Evolutionary conservation across 2,329 filamentous ascomycete genomes (phyloP), one percentile per base, ranked within the genome.

Genomic region (Thelonectria rubi): DNA sequence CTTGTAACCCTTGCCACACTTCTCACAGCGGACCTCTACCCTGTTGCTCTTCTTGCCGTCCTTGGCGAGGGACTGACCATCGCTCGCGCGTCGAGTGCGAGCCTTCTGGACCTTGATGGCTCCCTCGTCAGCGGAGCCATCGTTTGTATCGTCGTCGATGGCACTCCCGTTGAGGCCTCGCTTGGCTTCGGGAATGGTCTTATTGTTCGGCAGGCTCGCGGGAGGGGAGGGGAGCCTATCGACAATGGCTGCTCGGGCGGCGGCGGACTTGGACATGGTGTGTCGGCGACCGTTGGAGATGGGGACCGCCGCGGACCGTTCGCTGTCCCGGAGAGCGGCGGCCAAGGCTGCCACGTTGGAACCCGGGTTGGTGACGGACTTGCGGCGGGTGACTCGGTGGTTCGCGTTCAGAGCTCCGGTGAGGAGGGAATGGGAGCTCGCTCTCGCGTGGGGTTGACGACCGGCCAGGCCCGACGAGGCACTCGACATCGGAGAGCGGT

Each of bases 1-100:
- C 89, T 99, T 99, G 88, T 99, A 99, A 81, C 93, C 93, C 86
- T 99, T 99, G 80, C 94, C 94, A 84, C 95, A 99, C 81, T 94
- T 94, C 77, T 97, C 93, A 83, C 95, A 99, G 80, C 91, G 93
- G 76, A 99, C 88, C 78, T 98, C 94, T 74, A 89, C 88, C 74
- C 89, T 87, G 81, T 88, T 91, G 78, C 87, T 86, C 81, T 93
- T 94, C 82, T 94, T 94, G 73, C 94, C 91, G 70, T 91, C 89
- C 79, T 95, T 96, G 72, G 85, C 82, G 65, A 94, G 84, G 71
- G 91, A 88, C 69, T 94, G 92, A 65, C 93, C 94, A 76, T 98
- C 94, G 77, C 94, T 97, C 63, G 93, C 91, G 77, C 83, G 86
- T 72, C 82, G 80, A 64, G 82, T 77, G 60, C 84, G 83, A 65